Evolutionary conservation across 1,284 basidiomycete genomes (phyloP).

Genomic region (Bondarzewia mesenterica): DNA sequence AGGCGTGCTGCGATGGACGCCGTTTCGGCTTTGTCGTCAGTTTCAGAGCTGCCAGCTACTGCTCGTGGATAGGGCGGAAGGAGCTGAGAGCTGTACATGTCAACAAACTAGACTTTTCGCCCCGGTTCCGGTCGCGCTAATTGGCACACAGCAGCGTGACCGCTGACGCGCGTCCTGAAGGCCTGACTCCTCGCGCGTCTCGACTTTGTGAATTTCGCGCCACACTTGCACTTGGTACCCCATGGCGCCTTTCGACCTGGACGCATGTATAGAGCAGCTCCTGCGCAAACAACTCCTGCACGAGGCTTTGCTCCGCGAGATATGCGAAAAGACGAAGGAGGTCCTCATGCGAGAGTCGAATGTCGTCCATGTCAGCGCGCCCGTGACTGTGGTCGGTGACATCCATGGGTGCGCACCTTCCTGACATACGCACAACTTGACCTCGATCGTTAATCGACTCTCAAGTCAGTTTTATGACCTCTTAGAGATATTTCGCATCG

Average conservation of each 20-base stretch:
- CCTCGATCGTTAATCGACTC: constrained; percentile 20
- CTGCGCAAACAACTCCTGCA: constrained; percentile 89
- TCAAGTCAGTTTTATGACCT: constrained; percentile 98
- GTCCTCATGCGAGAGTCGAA: constrained; percentile 99
- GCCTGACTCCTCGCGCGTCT: not conserved
- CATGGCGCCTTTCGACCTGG: constrained; percentile 92
- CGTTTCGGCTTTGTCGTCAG: too few species aligned
- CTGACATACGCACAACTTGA: constrained; percentile 10
- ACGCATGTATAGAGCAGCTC: constrained; percentile 88
- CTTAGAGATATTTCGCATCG: constrained; percentile 98
- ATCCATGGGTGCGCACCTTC: constrained; percentile 84
- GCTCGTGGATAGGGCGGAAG: too few species aligned
- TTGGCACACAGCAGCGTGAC: too few species aligned
- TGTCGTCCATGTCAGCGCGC: constrained; percentile 94
- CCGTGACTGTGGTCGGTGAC: constrained; percentile 99
- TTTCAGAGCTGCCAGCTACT: too few species aligned
- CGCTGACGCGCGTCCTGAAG: too few species aligned
- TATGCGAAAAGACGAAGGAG: constrained; percentile 98
- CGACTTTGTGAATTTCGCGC: not conserved
- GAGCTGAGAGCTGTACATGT: too few species aligned
- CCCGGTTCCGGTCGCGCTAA: too few species aligned
- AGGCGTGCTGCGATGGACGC: not conserved
- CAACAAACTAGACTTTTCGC: too few species aligned
- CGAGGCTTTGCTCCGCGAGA: constrained; percentile 87
- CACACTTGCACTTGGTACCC: not conserved